phyloP scores from a whole-genome alignment of 106 monocot species.

The Acorus calamus region DNA sequence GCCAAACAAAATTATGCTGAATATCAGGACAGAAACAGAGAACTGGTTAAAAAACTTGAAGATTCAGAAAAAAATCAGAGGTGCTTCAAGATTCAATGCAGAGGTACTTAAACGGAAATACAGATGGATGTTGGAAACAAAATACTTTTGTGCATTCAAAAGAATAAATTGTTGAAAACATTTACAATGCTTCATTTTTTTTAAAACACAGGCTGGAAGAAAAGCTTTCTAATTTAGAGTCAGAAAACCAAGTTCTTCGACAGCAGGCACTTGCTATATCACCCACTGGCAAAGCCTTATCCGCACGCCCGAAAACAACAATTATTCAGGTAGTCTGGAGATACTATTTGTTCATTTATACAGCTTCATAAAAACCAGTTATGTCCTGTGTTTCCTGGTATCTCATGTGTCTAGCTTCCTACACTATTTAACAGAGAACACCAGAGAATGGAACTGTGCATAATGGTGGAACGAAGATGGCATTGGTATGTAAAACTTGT shows the following conservation, averaged over 20 bases:
- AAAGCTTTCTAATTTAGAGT: constrained; percentile 65
- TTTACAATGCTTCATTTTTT: not conserved
- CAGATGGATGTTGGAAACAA: too few relatives aligned
- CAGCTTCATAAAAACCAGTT: too few relatives aligned
- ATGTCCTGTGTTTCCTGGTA: not conserved
- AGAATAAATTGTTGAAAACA: not conserved
- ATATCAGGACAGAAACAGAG: constrained; percentile 42
- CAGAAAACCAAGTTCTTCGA: constrained; percentile 82
- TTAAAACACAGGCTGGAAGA: constrained; percentile 54
- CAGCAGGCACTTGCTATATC: constrained; percentile 77
- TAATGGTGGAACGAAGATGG: constrained; percentile 43
- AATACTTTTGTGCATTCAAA: too few relatives aligned
- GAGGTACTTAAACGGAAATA: constrained; percentile 31
- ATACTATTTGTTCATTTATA: too few relatives aligned
- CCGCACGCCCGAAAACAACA: constrained; percentile 48
- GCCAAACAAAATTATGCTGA: constrained; percentile 44
- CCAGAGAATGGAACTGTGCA: constrained; percentile 55
- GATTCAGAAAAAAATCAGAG: constrained; percentile 61
- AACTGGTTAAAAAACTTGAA: constrained; percentile 64
- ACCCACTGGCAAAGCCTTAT: constrained; percentile 67
- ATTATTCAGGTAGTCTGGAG: constrained; percentile 42
- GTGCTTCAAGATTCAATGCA: constrained; percentile 78
- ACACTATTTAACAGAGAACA: constrained; percentile 46
- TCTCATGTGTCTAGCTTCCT: not conserved
- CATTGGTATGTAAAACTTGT: constrained; percentile 33